Base-by-base conservation (phyloP, 2,329 filamentous ascomycete species). In the Fusarium graminum region DNA sequence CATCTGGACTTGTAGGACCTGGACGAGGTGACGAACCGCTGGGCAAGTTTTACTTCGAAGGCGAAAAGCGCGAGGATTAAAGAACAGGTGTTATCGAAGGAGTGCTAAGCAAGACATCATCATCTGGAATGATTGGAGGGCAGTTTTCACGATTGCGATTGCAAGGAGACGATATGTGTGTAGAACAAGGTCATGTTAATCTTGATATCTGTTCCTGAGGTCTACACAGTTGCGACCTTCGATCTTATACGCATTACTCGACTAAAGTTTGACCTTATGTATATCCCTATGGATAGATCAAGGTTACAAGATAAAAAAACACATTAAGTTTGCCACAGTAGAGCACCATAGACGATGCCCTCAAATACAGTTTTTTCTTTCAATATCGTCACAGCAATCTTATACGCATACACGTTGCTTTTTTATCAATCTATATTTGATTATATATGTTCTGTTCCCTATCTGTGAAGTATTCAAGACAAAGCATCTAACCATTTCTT, bases 1-100 rank as follows among this genome's bases (percentile, higher is more conserved):
- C 74, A 10, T 70, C 75, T 11, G 76, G 78, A 2, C 67, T 86
- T 55, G 80, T 81, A 22, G 83, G 77, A 38, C 78, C 83, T 1
- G 80, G 80, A 10, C 77, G 79, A 28, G 78, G 77, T 36, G 82
- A 77, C 7, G 81, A 83, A 44, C 74, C 81, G 12, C 69, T 88
- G 50, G 87, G 86, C 14, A 84, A 83, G 63, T 88, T 88, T 69
- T 87, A 86, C 65, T 89, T 89, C 69, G 88, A 90, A 72, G 81
- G 83, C 13, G 68, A 73, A 25, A 71, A 56, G 42, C 66, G 68
- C 34, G 66, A 70, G 12, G 64, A 68, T 17, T 67, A 49, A 59
- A 40, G 30, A 36, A 14, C 7, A 6, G 34, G 11, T 32, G 19
- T 28, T 26, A 22, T 40, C 7, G 36, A 45, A 52, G 40, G 42